Base-by-base conservation (phyloP, 2,329 filamentous ascomycete species). In the Sphaerulina populicola region DNA sequence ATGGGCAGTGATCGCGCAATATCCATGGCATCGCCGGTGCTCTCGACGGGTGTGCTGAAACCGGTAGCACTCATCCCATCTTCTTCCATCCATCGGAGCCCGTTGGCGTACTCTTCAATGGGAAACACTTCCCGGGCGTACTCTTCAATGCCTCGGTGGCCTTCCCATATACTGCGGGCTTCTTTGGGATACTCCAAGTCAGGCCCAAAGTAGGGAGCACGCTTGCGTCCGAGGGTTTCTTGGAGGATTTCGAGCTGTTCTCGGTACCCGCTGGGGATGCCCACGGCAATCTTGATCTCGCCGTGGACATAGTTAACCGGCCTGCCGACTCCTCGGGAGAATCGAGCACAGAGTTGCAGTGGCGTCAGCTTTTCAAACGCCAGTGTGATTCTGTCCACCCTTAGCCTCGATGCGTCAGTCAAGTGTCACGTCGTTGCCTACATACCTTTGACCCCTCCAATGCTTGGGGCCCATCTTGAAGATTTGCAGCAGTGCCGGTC, bases 81-180 rank as follows among this genome's bases (percentile, higher is more conserved):
- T 66, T 77, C 74, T 55, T 74, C 72, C 91, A 96, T 97, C 93
- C 93, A 98, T 12, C 85, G 88, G 64, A 93, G 72, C 4, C 91
- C 91, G 66, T 97, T 97, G 30, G 89, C 88, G 61, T 90, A 85
- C 71, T 98, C 93, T 69, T 98, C 93, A 10, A 96, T 78, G 0
- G 88, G 88, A 63, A 97, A 97, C 27, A 94, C 89, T 67, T 97
- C 93, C 44, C 86, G 78, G 1, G 91, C 91, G 67, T 97, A 98
- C 69, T 97, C 93, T 66, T 96, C 89, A 60, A 97, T 78, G 29
- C 88, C 86, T 49, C 93, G 78, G 59, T 88, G 88, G 3, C 89
- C 93, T 66, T 94, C 88, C 93, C 93, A 97, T 21, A 98, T 73
- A 60, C 85, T 78, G 55, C 91, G 74, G 1, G 90, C 87, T 59